Conservation (phyloP, 257 asterid genomes). For the Salvia miltiorrhiza region DNA sequence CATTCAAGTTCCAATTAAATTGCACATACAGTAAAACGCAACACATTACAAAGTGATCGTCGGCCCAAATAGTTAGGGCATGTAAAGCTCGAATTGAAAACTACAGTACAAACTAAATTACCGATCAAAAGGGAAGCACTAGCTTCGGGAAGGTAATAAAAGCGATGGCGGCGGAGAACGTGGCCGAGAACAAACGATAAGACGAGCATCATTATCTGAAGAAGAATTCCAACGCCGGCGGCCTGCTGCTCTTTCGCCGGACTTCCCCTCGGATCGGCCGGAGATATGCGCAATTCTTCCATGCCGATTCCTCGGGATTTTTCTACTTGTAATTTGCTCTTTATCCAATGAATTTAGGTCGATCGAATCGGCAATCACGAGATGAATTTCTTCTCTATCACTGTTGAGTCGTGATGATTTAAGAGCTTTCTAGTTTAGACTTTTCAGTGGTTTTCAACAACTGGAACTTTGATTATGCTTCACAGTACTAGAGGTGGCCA, state of each 20-base stretch:
- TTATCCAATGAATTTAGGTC: neutral
- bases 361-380: conserved; percentile 20
- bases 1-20: conserved; percentile 19
- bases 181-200: conserved; percentile 94
- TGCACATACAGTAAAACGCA: conserved; percentile 3
- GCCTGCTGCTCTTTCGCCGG: conserved; percentile 96
- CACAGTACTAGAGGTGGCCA: no score
- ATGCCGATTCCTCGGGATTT: conserved; percentile 44
- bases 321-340: conserved; percentile 6
- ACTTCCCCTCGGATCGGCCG: conserved; percentile 75
- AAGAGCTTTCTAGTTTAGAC: conserved; percentile 25
- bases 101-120: conserved; percentile 16
- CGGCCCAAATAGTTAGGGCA: neutral
- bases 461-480: neutral
- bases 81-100: neutral
- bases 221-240: conserved; percentile 96
- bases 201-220: conserved; percentile 99
- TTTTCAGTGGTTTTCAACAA: conserved; percentile 27
- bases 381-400: neutral
- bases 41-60: neutral
- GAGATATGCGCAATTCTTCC: conserved; percentile 77
- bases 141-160: conserved; percentile 97
- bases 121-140: conserved; percentile 98
- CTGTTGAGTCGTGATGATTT: conserved; percentile 5
- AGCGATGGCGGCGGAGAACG: conserved; percentile 89